These are phyloP conservation scores for Ustilago lituana DNA, from an alignment of 1,284 basidiomycete species.

Conservation along the genomic window DNA sequence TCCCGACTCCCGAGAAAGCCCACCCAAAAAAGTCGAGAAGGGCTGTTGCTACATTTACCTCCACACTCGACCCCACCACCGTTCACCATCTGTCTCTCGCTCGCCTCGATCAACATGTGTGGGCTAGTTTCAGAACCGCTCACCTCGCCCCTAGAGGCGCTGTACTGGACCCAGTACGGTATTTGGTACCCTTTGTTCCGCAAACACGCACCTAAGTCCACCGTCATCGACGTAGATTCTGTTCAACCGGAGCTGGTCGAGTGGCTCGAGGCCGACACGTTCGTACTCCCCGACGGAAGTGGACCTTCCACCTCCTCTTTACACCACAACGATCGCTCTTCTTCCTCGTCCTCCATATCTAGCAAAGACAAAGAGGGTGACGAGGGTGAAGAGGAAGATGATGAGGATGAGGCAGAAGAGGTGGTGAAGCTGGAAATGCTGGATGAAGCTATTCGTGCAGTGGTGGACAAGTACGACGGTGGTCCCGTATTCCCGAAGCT, in stretches of 20 bases:
- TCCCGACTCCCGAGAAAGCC: constrained; percentile 3
- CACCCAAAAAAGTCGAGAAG: constrained; percentile 1
- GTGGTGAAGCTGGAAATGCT: constrained; percentile 70
- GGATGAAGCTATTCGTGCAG: constrained; percentile 77
- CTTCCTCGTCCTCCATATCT: constrained; percentile 61
- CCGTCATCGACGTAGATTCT: constrained; percentile 75
- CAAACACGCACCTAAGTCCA: constrained; percentile 78
- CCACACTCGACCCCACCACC: neutral
- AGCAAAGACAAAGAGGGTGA: constrained; percentile 72
- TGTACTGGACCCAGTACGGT: constrained; percentile 75
- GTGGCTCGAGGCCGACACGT: constrained; percentile 81
- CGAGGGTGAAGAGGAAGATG: constrained; percentile 60
- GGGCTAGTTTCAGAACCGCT: constrained; percentile 19
- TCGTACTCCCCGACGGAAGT: constrained; percentile 84
- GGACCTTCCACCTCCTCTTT: constrained; percentile 69
- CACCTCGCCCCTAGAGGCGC: constrained; percentile 75
- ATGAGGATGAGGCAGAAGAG: constrained; percentile 39
- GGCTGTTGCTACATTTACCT: neutral
- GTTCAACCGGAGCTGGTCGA: constrained; percentile 75
- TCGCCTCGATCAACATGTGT: neutral
- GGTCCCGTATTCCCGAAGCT: constrained; percentile 85
- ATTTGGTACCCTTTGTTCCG: constrained; percentile 85
- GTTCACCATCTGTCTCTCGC: neutral
- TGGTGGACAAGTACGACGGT: constrained; percentile 76
- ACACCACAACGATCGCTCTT: neutral